phyloP scores from a whole-genome alignment of 495 filamentous ascomycete genomes.

The Cercophora samala region DNA sequence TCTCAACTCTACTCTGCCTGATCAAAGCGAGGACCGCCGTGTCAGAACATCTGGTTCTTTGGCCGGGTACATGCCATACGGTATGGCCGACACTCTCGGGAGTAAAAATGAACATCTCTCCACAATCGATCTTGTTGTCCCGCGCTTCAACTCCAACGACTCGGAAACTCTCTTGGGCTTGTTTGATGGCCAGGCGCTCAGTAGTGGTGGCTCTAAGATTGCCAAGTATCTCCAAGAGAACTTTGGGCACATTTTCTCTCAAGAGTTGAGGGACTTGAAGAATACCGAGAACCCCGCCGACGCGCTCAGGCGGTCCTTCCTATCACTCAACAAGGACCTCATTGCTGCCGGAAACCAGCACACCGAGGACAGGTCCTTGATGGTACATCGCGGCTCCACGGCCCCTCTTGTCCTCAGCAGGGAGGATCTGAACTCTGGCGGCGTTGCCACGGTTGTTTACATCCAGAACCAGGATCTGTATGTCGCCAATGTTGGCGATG shows the following conservation, averaged over 20 bases:
- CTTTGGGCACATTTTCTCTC: constrained; percentile 76
- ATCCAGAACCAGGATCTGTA: constrained; percentile 85
- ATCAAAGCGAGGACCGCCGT: constrained; percentile 91
- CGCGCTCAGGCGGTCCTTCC: constrained; percentile 80
- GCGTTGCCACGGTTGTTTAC: constrained; percentile 89
- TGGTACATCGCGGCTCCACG: constrained; percentile 65
- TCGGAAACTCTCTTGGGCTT: constrained; percentile 86
- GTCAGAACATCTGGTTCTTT: constrained; percentile 92
- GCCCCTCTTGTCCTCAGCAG: constrained; percentile 69
- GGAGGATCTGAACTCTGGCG: constrained; percentile 84
- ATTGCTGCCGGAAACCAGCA: constrained; percentile 81
- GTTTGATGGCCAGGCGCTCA: constrained; percentile 87
- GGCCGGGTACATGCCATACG: constrained; percentile 83
- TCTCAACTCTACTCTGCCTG: constrained; percentile 80
- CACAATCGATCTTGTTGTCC: constrained; percentile 96
- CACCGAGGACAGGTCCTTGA: constrained; percentile 63
- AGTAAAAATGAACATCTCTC: constrained; percentile 88
- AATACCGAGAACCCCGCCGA: constrained; percentile 69
- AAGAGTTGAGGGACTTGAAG: constrained; percentile 72
- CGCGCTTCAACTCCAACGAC: constrained; percentile 85
- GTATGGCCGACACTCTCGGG: constrained; percentile 93
- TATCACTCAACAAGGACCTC: constrained; percentile 89
- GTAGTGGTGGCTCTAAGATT: constrained; percentile 85
- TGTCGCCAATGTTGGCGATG: constrained; percentile 92
- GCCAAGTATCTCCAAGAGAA: constrained; percentile 96